Conservation (phyloP, 768 basidiomycete genomes). For the Gymnopilus dilepis region DNA sequence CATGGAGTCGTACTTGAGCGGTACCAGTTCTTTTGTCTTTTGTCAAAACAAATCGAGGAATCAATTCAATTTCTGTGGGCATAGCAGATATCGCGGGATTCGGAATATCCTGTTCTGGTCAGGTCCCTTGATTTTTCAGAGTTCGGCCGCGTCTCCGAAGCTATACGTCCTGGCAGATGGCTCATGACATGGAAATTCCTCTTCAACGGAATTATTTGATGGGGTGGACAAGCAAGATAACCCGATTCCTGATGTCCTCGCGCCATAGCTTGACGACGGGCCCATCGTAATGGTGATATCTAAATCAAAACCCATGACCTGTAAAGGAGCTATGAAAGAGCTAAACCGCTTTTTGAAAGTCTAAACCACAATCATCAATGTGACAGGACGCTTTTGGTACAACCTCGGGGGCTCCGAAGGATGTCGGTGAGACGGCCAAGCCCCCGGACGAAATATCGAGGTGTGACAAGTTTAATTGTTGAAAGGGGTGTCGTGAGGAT, state of each 20-base stretch:
- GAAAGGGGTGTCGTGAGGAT: background rate
- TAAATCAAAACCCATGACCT: background rate
- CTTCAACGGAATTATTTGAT: background rate
- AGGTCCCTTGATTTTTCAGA: background rate
- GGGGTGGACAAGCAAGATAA: background rate
- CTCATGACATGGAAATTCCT: background rate
- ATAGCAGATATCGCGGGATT: background rate
- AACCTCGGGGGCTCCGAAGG: background rate
- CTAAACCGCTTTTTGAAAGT: background rate
- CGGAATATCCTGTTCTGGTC: background rate
- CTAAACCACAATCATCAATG: background rate
- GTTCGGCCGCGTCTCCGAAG: background rate
- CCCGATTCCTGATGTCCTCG: background rate
- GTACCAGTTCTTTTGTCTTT: slow-evolving; percentile 1
- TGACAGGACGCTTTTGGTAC: background rate
- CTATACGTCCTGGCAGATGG: background rate
- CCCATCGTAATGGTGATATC: background rate
- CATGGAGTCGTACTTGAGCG: background rate
- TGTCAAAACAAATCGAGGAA: background rate
- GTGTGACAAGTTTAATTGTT: background rate
- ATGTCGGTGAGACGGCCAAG: background rate
- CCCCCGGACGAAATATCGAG: background rate
- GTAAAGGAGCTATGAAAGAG: slow-evolving; percentile 3
- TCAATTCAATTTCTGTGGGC: background rate
- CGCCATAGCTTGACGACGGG: slow-evolving; percentile 5